phyloP scores from a whole-genome alignment of 2,329 filamentous ascomycete genomes.

The Xylariaceae sp. region DNA sequence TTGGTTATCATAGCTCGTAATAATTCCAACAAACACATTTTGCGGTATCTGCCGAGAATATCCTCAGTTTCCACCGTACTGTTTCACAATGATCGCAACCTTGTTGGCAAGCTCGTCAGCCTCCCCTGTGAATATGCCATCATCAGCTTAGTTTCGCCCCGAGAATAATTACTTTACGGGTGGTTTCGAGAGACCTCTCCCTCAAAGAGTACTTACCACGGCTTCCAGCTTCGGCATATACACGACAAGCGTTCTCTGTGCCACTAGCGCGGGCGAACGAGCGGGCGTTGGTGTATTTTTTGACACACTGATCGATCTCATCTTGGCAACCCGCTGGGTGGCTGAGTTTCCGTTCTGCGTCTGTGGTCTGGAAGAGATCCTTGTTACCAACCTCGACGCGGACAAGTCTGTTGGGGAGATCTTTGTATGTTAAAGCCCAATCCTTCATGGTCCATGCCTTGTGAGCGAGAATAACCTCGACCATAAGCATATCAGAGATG shows the following conservation, averaged over 20 bases:
- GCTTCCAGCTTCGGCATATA: conserved; percentile 94
- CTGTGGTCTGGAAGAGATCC: conserved; percentile 82
- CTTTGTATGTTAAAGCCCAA: conserved; percentile 89
- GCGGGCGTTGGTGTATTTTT: conserved; percentile 85
- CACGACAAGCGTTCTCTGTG: conserved; percentile 91
- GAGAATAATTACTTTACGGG: too few species aligned
- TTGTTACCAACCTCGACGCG: conserved; percentile 87
- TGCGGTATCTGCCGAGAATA: neutral
- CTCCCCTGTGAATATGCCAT: too few species aligned
- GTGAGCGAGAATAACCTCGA: conserved; percentile 93
- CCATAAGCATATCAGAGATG: conserved; percentile 90
- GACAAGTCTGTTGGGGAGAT: conserved; percentile 92
- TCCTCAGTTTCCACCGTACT: conserved; percentile 40
- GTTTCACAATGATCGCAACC: conserved; percentile 71
- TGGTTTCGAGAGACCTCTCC: too few species aligned
- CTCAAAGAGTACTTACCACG: too few species aligned
- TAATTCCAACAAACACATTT: neutral
- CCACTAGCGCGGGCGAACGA: conserved; percentile 90
- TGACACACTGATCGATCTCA: conserved; percentile 81
- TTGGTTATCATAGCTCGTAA: neutral
- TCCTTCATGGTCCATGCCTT: conserved; percentile 87
- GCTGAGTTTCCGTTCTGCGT: conserved; percentile 84
- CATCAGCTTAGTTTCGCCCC: too few species aligned
- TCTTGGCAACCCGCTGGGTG: conserved; percentile 75
- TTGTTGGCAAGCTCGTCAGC: conserved; percentile 86